phyloP scores from a whole-genome alignment of 2,329 filamentous ascomycete genomes.

The Ophiostoma ulmi region DNA sequence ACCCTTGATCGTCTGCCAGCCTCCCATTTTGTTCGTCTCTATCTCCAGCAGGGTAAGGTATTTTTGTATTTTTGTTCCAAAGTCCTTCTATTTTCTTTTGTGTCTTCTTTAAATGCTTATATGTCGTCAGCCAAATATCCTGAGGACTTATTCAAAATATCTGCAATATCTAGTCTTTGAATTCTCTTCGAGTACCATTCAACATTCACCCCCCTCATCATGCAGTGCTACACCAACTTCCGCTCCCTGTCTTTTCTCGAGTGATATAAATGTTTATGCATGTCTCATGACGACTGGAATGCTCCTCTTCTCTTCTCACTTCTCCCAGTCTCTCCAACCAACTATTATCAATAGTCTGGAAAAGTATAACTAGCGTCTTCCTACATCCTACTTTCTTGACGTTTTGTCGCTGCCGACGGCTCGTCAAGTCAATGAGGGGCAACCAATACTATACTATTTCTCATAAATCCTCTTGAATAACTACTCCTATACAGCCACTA shows the following conservation, averaged over 20 bases:
- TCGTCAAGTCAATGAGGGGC: conserved; percentile 6
- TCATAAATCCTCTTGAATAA: not conserved
- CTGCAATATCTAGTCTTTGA: not conserved
- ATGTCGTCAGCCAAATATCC: no score
- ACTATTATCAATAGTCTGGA: not conserved
- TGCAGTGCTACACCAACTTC: conserved; percentile 19
- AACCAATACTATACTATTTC: not conserved
- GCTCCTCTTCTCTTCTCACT: not conserved
- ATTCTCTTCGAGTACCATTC: not conserved
- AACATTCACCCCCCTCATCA: not conserved
- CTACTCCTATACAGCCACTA: not conserved
- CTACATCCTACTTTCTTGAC: not conserved
- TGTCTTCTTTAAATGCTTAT: no score
- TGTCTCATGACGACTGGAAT: not conserved
- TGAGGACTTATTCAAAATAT: no score
- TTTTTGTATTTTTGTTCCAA: not conserved
- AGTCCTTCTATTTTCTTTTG: not conserved
- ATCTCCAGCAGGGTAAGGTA: not conserved
- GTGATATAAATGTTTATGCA: not conserved
- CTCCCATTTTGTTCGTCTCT: not conserved
- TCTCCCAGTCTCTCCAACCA: not conserved
- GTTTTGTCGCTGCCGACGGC: not conserved
- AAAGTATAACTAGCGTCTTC: not conserved
- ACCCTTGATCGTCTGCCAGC: not conserved
- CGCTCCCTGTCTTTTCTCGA: conserved; percentile 1